Evolutionary conservation across 768 basidiomycete species (phyloP), one percentile per base, ranked within the genome.

Genomic region (Rhodosporidiobolus odoratus): DNA sequence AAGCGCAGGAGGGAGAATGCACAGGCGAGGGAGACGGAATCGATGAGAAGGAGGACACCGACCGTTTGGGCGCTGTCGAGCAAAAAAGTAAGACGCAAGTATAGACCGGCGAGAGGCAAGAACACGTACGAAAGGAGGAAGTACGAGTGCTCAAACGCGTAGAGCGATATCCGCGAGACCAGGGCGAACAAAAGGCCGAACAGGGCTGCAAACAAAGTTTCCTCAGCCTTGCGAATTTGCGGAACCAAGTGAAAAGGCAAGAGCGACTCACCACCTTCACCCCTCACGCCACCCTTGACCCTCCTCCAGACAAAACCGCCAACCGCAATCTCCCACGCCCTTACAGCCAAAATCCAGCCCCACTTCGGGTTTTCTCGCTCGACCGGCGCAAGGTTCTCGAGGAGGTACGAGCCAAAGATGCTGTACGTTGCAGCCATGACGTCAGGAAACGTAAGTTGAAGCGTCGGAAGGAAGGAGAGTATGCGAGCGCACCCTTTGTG

Each of bases 111-210:
- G 30, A 32, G 41, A 8, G 21, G 34, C 8, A 5, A 23, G 27
- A 12, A 13, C 10, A 67, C 71, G 35, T 25, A 72, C 71, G 64
- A 63, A n/a, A 73, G 67, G 37, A 73, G 65, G 52, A 73, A 73
- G 50, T 73, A 73, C 27, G 60, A 59, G 63, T 69, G 67, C 50
- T 73, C 72, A 17, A 73, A 73, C 35, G 58, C 54, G 72, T 73
- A 73, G 35, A 73, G 72, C 8, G 67, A 61, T 6, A 62, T 38
- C 6, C 72, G 47, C 47, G 68, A 59, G 19, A 73, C 64, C 50
- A 66, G 64, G 17, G 68, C 68, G 57, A 66, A 53, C 7, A 73
- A 35, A 45, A 62, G 32, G 13, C 72, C 72, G 30, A 69, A 73
- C 25, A 69, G 45, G 15, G 68, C 72, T 73, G 60, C 16, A 50